Evolutionary conservation across 208 protist species (phyloP).

Genomic region (Acanthamoeba sp.): DNA sequence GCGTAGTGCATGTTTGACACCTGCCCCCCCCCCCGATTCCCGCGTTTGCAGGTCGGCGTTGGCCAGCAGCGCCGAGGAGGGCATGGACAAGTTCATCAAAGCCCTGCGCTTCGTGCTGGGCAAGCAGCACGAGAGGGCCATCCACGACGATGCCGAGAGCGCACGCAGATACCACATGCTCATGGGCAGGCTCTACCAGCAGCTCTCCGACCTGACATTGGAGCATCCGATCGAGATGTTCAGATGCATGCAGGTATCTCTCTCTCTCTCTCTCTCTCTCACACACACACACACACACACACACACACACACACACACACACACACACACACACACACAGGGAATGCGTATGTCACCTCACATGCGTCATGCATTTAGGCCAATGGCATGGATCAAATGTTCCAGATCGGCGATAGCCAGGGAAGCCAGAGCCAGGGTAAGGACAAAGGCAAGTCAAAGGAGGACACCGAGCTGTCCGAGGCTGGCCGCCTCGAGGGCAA

Average conservation of each 20-base stretch:
- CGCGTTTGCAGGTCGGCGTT: slow-evolving; percentile 37
- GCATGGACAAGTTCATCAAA: slow-evolving; percentile 82
- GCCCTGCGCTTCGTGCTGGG: slow-evolving; percentile 81
- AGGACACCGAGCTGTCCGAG: slow-evolving; percentile 1
- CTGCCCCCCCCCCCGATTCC: too few species aligned
- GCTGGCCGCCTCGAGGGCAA: background rate
- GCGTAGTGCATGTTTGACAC: too few species aligned
- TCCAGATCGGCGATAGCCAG: slow-evolving; percentile 51
- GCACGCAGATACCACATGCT: slow-evolving; percentile 73
- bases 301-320: too few species aligned
- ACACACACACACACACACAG: too few species aligned
- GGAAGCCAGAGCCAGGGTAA: slow-evolving; percentile 51
- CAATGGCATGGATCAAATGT: slow-evolving; percentile 70
- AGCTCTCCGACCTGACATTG: slow-evolving; percentile 32
- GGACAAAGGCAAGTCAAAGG: background rate
- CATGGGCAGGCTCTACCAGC: slow-evolving; percentile 73
- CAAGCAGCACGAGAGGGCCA: slow-evolving; percentile 79
- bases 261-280: background rate
- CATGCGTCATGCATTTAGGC: background rate
- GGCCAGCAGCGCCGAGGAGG: slow-evolving; percentile 43
- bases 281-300: too few species aligned
- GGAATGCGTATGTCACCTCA: too few species aligned
- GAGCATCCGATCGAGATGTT: slow-evolving; percentile 45
- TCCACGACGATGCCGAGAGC: slow-evolving; percentile 52
- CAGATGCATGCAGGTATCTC: slow-evolving; percentile 44